Conservation (phyloP, 352 stramenopile species). For the Globisporangium orthogonon region DNA sequence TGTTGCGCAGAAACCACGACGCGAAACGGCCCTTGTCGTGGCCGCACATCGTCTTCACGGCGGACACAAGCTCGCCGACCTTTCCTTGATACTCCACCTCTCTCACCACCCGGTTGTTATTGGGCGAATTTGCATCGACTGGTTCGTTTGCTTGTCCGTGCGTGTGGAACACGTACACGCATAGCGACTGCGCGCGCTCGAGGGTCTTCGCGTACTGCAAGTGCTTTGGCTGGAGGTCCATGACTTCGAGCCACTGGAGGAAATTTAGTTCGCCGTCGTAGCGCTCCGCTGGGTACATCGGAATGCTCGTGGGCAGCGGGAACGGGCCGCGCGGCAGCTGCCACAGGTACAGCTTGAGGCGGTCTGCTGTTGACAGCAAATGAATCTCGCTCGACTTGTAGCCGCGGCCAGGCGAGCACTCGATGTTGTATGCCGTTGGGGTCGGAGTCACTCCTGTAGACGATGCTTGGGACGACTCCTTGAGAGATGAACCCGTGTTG, state of each 20-base stretch:
- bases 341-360: conserved; percentile 78
- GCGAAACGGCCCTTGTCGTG: conserved; percentile 84
- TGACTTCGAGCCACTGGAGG: conserved; percentile 75
- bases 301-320: conserved; percentile 55
- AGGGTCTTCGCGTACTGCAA: conserved; percentile 72
- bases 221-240: conserved; percentile 73
- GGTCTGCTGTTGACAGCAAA: conserved; percentile 50
- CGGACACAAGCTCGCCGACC: conserved; percentile 74
- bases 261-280: conserved; percentile 65
- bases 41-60: conserved; percentile 83
- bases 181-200: conserved; percentile 73
- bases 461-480: conserved; percentile 19
- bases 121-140: conserved; percentile 16
- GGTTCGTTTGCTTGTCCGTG: conserved; percentile 61
- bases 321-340: conserved; percentile 70
- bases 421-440: conserved; percentile 81
- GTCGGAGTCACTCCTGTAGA: conserved; percentile 24
- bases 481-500: conserved; percentile 10
- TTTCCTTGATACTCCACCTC: conserved; percentile 83
- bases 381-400: conserved; percentile 82
- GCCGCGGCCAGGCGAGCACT: conserved; percentile 72
- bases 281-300: conserved; percentile 49
- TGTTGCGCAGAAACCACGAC: conserved; percentile 74
- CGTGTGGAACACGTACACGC: conserved; percentile 81
- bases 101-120: conserved; percentile 48